Evolutionary conservation across 1,284 basidiomycete species (phyloP).

Genomic region (Sanghuangporus sanghuang): DNA sequence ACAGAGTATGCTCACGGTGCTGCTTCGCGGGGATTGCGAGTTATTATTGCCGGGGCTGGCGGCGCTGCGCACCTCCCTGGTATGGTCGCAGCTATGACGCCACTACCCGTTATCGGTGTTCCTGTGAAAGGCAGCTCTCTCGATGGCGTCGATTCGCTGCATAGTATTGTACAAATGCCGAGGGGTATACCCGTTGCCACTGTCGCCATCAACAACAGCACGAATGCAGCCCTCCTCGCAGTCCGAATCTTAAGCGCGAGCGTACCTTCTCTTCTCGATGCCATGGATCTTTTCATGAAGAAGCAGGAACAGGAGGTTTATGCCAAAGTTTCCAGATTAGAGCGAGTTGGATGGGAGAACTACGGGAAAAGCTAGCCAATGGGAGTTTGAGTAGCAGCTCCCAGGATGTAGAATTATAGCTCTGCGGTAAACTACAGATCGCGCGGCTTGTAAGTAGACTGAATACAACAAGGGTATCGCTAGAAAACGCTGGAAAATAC

Average conservation of each 20-base stretch:
- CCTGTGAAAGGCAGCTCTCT: conserved; percentile 93
- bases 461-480: background rate
- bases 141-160: conserved; percentile 93
- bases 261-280: conserved; percentile 59
- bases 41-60: conserved; percentile 93
- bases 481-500: background rate
- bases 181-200: conserved; percentile 96
- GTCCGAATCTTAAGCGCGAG: conserved; percentile 82
- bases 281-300: conserved; percentile 76
- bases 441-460: background rate
- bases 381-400: background rate
- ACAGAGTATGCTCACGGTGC: conserved; percentile 81
- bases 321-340: conserved; percentile 75
- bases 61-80: conserved; percentile 97
- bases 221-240: conserved; percentile 91
- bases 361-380: conserved; percentile 38
- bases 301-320: conserved; percentile 80
- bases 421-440: background rate
- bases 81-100: conserved; percentile 95
- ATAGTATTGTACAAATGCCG: conserved; percentile 99
- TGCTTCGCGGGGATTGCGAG: conserved; percentile 66
- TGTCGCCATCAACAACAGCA: conserved; percentile 95
- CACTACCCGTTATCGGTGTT: conserved; percentile 92
- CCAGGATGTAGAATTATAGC: background rate
- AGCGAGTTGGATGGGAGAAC: conserved; percentile 82